Base-by-base conservation (phyloP, 2,329 filamentous ascomycete species). In the Colletotrichum filicis region DNA sequence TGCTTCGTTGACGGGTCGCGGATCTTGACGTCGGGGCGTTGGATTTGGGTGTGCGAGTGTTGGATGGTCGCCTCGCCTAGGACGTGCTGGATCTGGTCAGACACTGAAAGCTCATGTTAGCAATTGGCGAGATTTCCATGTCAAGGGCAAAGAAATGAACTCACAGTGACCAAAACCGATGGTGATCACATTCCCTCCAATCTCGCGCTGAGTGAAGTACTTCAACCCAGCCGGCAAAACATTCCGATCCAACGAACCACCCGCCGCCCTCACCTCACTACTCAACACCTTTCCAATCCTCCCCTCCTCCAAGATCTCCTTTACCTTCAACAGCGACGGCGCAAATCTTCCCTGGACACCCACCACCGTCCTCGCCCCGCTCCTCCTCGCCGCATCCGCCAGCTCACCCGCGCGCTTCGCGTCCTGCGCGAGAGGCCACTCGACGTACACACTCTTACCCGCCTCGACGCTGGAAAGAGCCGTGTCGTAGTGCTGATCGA, bases 371-470 rank as follows among this genome's bases (percentile, higher is more conserved):
- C 26, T 56, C 19, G 42, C 52, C 5, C 71, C 62, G 3, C 46
- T 42, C 28, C 9, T n/a, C 30, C 46, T 46, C 1, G 71, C 71
- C 0, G 68, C 67, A 0, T 77, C 77, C 0, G 80, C 80, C 68
- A 91, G 79, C 56, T 87, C 84, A 19, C 77, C 75, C 0, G 84
- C 87, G 1, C 84, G 79, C 2, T 76, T 68, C 0, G 80, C 78
- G 66, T 87, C 84, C 16, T 86, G 79, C 0, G 87, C 87, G 1
- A 92, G 81, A 8, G 89, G 90, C 88, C 90, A 92, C 79, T 92
- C 90, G 0, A 90, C 83, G 68, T 83, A 92, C 0, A 88, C 83
- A 0, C 80, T 77, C 78, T 91, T 91, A 0, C 89, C 90, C 0
- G 88, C 87, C 14, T 81, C 80, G 1, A 91, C 74, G 22, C 85